phyloP scores from a whole-genome alignment of 2,329 filamentous ascomycete genomes.

The Arthroderma uncinatum region DNA sequence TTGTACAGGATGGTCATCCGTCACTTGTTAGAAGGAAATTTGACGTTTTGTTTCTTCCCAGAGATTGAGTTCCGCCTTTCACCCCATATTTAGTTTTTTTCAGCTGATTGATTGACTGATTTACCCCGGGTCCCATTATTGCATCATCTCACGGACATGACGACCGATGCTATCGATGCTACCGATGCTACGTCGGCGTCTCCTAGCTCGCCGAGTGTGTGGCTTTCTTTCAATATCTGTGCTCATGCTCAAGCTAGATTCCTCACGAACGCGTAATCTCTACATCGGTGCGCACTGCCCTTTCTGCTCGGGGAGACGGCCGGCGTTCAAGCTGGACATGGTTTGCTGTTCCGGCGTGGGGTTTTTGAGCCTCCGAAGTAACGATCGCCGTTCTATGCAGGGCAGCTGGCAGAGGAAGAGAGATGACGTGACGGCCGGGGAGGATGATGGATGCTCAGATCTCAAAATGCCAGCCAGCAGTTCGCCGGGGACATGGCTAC shows the following conservation, averaged over 20 bases:
- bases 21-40: neutral
- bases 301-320: neutral
- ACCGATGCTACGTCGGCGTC: neutral
- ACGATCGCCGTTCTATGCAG: neutral
- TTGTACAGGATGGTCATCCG: neutral
- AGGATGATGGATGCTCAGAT: neutral
- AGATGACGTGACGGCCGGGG: neutral
- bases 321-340: neutral
- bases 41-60: neutral
- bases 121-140: neutral
- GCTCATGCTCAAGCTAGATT: neutral
- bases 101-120: neutral
- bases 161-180: neutral
- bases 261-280: slow-evolving; percentile 2
- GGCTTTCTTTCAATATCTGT: neutral
- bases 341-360: neutral
- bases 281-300: neutral
- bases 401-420: neutral
- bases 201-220: neutral
- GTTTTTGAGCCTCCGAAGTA: slow-evolving; percentile 2
- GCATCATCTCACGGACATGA: neutral
- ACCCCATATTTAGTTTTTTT: neutral
- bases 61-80: neutral
- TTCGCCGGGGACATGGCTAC: neutral
- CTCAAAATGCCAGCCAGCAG: neutral